These are phyloP conservation scores for Eurotiales sp. DNA, from an alignment of 2,329 filamentous ascomycete genomes.

Conservation along the genomic window DNA sequence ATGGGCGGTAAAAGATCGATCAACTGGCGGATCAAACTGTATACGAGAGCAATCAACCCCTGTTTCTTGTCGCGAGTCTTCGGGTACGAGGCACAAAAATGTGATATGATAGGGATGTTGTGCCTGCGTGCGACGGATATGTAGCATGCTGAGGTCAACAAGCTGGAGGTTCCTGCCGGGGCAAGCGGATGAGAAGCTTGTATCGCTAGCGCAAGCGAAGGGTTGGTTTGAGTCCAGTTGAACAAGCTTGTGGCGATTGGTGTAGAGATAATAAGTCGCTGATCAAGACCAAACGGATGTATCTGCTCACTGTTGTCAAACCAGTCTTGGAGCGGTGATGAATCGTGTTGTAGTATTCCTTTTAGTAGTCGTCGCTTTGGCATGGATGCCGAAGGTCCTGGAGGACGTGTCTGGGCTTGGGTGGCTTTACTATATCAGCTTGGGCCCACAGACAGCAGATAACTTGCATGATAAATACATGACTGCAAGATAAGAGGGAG, in stretches of 20 bases:
- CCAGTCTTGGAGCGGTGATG: conserved; percentile 33
- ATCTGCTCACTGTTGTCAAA: conserved; percentile 35
- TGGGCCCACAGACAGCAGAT: neutral
- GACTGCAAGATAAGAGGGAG: neutral
- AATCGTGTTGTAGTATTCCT: conserved; percentile 19
- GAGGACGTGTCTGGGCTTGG: neutral
- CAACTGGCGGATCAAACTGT: conserved; percentile 37
- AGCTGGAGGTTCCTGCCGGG: conserved; percentile 23
- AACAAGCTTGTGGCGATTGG: conserved; percentile 26
- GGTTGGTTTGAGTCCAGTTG: conserved; percentile 31
- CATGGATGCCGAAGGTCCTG: neutral
- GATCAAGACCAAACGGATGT: conserved; percentile 27
- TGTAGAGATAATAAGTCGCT: conserved; percentile 24
- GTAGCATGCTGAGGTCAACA: conserved; percentile 33
- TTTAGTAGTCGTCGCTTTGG: conserved; percentile 13
- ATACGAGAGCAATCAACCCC: conserved; percentile 34
- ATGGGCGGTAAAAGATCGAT: conserved; percentile 35
- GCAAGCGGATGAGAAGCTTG: conserved; percentile 21
- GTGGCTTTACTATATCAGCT: conserved; percentile 1
- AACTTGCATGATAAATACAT: no score
- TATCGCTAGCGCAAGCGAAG: conserved; percentile 32
- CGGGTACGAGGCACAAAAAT: conserved; percentile 31
- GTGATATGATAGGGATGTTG: conserved; percentile 32
- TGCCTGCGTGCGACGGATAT: conserved; percentile 28
- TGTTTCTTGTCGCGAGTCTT: conserved; percentile 20